phyloP scores from a whole-genome alignment of 2,329 filamentous ascomycete genomes.

The Trichothecium sympodiale region DNA sequence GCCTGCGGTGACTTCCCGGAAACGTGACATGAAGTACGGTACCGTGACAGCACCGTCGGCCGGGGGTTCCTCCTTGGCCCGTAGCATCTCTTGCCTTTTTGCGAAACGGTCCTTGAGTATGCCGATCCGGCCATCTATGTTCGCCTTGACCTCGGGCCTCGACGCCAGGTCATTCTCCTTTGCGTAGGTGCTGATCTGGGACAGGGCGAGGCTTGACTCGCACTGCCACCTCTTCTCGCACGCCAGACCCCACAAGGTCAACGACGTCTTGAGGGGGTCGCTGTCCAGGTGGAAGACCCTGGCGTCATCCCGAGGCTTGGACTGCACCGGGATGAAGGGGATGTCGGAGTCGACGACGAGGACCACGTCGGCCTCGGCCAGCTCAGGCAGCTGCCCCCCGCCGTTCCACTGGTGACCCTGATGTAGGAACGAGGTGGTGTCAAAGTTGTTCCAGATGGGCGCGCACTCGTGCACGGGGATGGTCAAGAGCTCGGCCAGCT shows the following conservation, averaged over 20 bases:
- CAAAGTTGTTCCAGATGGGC: slow-evolving; percentile 31
- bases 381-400: slow-evolving; percentile 16
- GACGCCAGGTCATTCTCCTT: background rate
- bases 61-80: slow-evolving; percentile 30
- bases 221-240: slow-evolving; percentile 35
- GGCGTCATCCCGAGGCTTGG: slow-evolving; percentile 42
- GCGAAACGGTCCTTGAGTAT: background rate
- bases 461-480: slow-evolving; percentile 36
- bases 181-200: slow-evolving; percentile 10
- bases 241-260: slow-evolving; percentile 43
- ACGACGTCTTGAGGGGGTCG: slow-evolving; percentile 51
- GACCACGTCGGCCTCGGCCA: slow-evolving; percentile 50
- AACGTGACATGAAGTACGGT: slow-evolving; percentile 36
- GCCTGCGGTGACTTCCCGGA: slow-evolving; percentile 40
- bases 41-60: slow-evolving; percentile 38
- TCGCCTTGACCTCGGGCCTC: background rate
- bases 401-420: slow-evolving; percentile 11
- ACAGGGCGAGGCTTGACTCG: slow-evolving; percentile 29
- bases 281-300: slow-evolving; percentile 54
- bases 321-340: slow-evolving; percentile 56
- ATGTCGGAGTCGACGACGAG: slow-evolving; percentile 57
- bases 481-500: slow-evolving; percentile 9
- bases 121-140: background rate
- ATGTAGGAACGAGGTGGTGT: slow-evolving; percentile 9
- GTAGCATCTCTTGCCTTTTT: slow-evolving; percentile 24